Base-by-base conservation (phyloP, 2,329 filamentous ascomycete genomes). In the Atkinsonella hypoxylon region DNA sequence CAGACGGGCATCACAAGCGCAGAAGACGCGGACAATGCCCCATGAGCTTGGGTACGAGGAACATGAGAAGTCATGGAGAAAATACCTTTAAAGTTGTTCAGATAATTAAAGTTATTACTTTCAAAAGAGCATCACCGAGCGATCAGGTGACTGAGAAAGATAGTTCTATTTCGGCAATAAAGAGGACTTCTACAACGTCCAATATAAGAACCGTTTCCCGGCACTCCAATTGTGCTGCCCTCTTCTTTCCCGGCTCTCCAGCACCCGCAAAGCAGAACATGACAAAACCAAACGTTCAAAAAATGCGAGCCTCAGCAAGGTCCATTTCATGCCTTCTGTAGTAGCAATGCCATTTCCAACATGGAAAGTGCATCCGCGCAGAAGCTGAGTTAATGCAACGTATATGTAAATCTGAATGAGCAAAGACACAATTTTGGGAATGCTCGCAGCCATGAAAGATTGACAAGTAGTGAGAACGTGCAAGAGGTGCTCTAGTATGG, bases 91-190 rank as follows among this genome's bases (percentile, higher is more conserved):
- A 46, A 34, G 17, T n/a, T n/a, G n/a, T n/a, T n/a, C n/a, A n/a
- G n/a, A n/a, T n/a, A n/a, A n/a, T n/a, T n/a, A n/a, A 18, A 7
- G 41, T 20, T 18, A 15, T 26, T 8, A 30, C 9, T 31, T 30
- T 48, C 41, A 44, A 41, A 49, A 36, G 40, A n/a, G 47, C 50
- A 47, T 47, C 51, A 52, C 51, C 47, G 51, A 55, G 51, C 47
- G 49, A 52, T 52, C 53, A 51, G 46, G 53, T 47, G 39, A 55
- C 41, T 18, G 36, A 22, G 15, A 43, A 15, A 43, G 15, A 54
- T 18, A 31, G 46, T 46, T 54, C 45, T 54, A 49, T 53, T 36
- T 46, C 30, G 26, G 36, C 31, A 49, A 49, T 17, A 34, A 11
- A 4, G 6, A 30, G 18, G 39, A 49, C 18, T 47, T 39, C 44